phyloP scores from a whole-genome alignment of 208 protist genomes.

The Crithidia bombi region DNA sequence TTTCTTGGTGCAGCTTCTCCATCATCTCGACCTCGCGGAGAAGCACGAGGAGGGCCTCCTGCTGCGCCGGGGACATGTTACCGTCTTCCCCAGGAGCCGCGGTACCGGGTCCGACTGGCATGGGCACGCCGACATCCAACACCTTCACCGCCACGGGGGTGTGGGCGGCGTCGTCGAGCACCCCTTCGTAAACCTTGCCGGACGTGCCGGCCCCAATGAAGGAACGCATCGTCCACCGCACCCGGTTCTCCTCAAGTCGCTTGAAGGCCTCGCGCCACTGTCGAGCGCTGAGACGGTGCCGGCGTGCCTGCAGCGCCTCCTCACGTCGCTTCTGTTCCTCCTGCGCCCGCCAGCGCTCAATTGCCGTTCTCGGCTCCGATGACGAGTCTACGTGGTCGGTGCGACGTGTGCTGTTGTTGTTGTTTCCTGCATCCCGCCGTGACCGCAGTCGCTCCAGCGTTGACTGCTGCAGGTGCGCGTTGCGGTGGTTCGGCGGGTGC shows the following conservation, averaged over 20 bases:
- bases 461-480: background rate
- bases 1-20: conserved; percentile 70
- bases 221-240: conserved; percentile 36
- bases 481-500: background rate
- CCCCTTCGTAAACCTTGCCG: conserved; percentile 50
- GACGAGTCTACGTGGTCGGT: background rate
- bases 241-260: conserved; percentile 32
- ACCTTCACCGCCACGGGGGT: conserved; percentile 88
- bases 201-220: conserved; percentile 50
- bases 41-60: conserved; percentile 41
- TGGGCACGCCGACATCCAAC: conserved; percentile 50
- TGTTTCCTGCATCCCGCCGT: background rate
- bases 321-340: conserved; percentile 18
- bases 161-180: conserved; percentile 37
- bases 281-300: conserved; percentile 10
- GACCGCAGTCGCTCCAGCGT: conserved; percentile 24
- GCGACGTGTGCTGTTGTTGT: background rate
- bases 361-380: conserved; percentile 21
- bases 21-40: conserved; percentile 85
- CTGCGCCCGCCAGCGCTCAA: conserved; percentile 31
- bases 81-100: conserved; percentile 15
- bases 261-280: conserved; percentile 36
- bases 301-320: conserved; percentile 2
- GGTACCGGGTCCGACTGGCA: background rate
- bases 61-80: conserved; percentile 47